Base-by-base conservation (phyloP, 1,139 yeast genomes). In the Yamadazyma songkhlaensis region DNA sequence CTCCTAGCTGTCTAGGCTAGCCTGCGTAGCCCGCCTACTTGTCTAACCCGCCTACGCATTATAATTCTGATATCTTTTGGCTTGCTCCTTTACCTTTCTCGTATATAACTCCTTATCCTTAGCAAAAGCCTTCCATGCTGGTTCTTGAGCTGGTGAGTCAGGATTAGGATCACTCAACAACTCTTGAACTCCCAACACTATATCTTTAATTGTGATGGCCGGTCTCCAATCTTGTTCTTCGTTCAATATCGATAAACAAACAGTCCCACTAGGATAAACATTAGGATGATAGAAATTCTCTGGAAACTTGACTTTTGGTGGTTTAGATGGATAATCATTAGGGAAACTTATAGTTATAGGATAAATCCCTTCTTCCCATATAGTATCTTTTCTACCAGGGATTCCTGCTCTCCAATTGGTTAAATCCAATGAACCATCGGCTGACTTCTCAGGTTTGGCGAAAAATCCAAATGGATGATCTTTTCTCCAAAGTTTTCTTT, bases 211-310 rank as follows among this genome's bases (percentile, higher is more conserved):
- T 11, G 96, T 88, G 47, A 92, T 84, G 8, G 97, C 96, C 1
- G 99, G 98, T 55, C 96, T 79, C 99, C 99, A 94, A 58, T 88
- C 98, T 59, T 90, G 95, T 37, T 84, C 94, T 59, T 92, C 98
- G 58, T 92, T 94, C 57, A 92, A 72, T 43, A 94, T 92, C 38
- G 95, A 84, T 35, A 92, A 74, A 62, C 98, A 92, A 29, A 92
- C 83, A 1, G 97, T 92, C 1, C 98, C 98, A 43, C 96, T 85
- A 1, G 98, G 98, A 52, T 92, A 92, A 6, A 92, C 94, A 53
- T 92, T 92, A 3, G 98, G 98, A 60, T 92, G 98, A 63, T 89
- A 92, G 55, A 92, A 92, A 0, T 85, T 87, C 3, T 83, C 76
- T 1, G 95, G 95, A 50, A 92, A 88, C 61, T 77, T 79, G 40